Evolutionary conservation across 1,284 basidiomycete genomes (phyloP).

Genomic region (Puccinia horiana): DNA sequence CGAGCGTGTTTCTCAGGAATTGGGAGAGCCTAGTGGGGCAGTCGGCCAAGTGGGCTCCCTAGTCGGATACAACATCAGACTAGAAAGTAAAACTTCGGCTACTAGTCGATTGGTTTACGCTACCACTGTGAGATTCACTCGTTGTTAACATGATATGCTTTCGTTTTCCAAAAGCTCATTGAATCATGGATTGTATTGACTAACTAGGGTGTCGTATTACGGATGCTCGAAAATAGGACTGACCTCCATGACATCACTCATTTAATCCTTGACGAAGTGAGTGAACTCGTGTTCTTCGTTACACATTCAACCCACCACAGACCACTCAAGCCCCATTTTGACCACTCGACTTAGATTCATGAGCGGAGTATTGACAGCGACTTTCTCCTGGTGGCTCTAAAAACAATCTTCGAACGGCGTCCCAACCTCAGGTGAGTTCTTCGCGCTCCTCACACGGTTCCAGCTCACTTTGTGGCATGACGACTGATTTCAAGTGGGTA

Average conservation of each 20-base stretch:
- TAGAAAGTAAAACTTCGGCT: conserved; percentile 69
- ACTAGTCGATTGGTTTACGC: conserved; percentile 65
- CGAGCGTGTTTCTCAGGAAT: conserved; percentile 87
- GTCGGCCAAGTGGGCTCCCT: conserved; percentile 78
- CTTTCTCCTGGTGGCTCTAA: conserved; percentile 92
- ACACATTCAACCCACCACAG: background rate
- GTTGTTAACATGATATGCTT: background rate
- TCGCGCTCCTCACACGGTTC: background rate
- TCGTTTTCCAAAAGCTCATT: background rate
- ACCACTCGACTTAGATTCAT: conserved; percentile 65
- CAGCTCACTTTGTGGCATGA: background rate
- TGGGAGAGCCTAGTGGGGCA: conserved; percentile 80
- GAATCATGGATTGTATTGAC: conserved; percentile 36
- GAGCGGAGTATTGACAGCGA: conserved; percentile 97
- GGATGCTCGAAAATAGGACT: conserved; percentile 87
- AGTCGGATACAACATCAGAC: conserved; percentile 90
- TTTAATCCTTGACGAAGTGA: conserved; percentile 82
- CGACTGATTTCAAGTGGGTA: conserved; percentile 56
- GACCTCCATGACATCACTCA: conserved; percentile 91
- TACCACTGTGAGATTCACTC: conserved; percentile 64
- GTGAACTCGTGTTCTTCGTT: conserved; percentile 47
- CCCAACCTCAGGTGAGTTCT: conserved; percentile 74
- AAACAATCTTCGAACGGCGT: conserved; percentile 77
- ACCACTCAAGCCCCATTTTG: background rate
- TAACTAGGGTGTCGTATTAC: conserved; percentile 81